phyloP scores from a whole-genome alignment of 2,329 filamentous ascomycete genomes.

The Emydomyces testavorans region DNA sequence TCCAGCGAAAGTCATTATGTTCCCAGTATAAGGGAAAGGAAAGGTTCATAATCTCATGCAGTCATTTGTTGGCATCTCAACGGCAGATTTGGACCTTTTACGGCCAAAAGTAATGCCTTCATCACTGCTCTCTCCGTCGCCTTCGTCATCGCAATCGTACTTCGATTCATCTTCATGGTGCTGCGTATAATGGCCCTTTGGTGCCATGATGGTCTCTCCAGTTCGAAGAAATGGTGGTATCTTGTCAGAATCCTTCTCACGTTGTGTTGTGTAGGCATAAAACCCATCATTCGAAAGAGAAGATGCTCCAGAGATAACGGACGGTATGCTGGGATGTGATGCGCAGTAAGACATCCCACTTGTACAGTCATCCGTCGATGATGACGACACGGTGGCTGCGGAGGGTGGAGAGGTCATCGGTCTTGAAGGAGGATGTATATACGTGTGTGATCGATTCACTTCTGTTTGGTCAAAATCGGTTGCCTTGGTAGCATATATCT shows the following conservation, averaged over 20 bases:
- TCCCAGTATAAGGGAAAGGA: background rate
- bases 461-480: background rate
- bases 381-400: conserved; percentile 38
- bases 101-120: conserved; percentile 33
- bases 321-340: conserved; percentile 39
- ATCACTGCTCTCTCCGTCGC: conserved; percentile 33
- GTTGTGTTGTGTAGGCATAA: conserved; percentile 18
- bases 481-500: background rate
- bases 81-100: conserved; percentile 2
- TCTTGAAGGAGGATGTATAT: conserved; percentile 1
- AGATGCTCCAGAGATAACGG: conserved; percentile 36
- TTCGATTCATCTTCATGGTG: conserved; percentile 29
- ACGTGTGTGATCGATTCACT: background rate
- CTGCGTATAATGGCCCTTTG: conserved; percentile 15
- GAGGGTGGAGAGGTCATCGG: conserved; percentile 29
- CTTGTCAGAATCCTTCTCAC: conserved; percentile 23
- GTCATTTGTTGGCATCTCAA: background rate
- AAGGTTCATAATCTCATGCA: background rate
- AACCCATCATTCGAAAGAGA: conserved; percentile 35
- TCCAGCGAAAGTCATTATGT: too few species aligned
- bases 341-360: conserved; percentile 39
- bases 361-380: conserved; percentile 35
- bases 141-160: conserved; percentile 35
- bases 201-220: conserved; percentile 31
- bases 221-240: conserved; percentile 34